Evolutionary conservation across 192 early-diverging fungal genomes (phyloP), one percentile per base, ranked within the genome.

Genomic region (Chytriomyces hyalinus): DNA sequence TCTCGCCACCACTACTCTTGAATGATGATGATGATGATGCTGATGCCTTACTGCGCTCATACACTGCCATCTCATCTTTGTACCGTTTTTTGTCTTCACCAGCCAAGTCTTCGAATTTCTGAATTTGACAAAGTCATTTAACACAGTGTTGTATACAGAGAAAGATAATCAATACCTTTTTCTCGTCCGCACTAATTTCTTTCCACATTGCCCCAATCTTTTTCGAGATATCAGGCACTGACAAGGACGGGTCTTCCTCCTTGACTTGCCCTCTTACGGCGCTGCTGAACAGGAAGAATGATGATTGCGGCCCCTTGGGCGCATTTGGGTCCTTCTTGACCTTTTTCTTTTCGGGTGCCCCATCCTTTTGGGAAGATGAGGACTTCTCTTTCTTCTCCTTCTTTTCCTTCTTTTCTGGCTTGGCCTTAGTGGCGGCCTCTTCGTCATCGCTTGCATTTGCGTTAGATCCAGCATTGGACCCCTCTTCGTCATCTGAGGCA

Each of bases 251-350:
- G 88, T 93, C 90, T 45, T 91, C 85, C 28, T 85, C 86, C 85
- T 91, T 87, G 47, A 96, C 89, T 47, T 84, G 76, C 26, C 85
- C 69, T 68, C 95, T 90, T 80, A 90, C 89, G 73, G 90, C 95
- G 79, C 92, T 89, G 44, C 90, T 92, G 86, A 93, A 98, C 82
- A 92, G 85, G 83, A 98, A 89, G 85, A 93, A 98, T 8, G 94
- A 91, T 9, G 95, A 91, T 69, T 93, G 85, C 1, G 90, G 86
- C 77, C 91, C 89, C 85, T 98, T 98, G 77, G 96, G 96, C 1
- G 90, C 92, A 71, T 86, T 88, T 46, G 90, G 87, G 84, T 94
- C 92, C 88, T 95, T 94, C 88, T 93, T 93, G 70, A 80, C 74
- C 66, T 89, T 87, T 75, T 86, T 89, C 83, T 84, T 83, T 50